Conservation (phyloP, 73 alveolate species). For the Uronychia setigera region DNA sequence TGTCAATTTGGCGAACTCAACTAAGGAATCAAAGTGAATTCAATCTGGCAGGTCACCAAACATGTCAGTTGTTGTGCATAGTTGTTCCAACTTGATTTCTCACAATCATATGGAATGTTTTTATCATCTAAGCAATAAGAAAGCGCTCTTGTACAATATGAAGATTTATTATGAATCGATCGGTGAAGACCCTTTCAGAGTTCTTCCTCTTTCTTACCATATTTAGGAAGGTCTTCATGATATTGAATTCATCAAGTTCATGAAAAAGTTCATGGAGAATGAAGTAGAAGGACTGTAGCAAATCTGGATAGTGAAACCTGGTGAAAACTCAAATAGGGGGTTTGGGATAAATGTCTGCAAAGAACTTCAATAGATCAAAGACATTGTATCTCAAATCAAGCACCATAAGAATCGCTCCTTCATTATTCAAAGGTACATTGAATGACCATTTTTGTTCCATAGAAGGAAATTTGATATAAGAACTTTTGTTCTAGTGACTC, state of each 20-base stretch:
- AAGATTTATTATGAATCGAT: not conserved
- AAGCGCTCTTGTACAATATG: not conserved
- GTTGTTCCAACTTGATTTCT: too few relatives aligned
- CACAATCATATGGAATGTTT: not conserved
- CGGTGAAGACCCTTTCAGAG: not conserved
- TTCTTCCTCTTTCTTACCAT: not conserved
- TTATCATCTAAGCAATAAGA: not conserved
- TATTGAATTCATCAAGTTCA: not conserved
- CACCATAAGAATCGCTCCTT: conserved; percentile 7
- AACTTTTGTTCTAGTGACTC: conserved; percentile 57
- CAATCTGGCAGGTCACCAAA: not conserved
- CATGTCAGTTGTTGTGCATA: too few relatives aligned
- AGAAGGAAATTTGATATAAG: conserved; percentile 78
- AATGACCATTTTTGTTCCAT: conserved; percentile 65
- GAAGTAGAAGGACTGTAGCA: conserved; percentile 15
- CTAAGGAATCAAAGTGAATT: not conserved
- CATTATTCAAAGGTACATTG: conserved; percentile 73
- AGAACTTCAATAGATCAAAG: conserved; percentile 42
- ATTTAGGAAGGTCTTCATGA: not conserved
- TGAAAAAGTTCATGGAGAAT: not conserved
- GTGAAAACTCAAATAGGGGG: conserved; percentile 76
- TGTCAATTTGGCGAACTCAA: not conserved
- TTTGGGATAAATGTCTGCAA: conserved; percentile 65
- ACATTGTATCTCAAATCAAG: not conserved
- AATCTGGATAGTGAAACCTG: conserved; percentile 86